Evolutionary conservation across 805 yeast species (phyloP).

Genomic region (Saccharomycopsis amapae): DNA sequence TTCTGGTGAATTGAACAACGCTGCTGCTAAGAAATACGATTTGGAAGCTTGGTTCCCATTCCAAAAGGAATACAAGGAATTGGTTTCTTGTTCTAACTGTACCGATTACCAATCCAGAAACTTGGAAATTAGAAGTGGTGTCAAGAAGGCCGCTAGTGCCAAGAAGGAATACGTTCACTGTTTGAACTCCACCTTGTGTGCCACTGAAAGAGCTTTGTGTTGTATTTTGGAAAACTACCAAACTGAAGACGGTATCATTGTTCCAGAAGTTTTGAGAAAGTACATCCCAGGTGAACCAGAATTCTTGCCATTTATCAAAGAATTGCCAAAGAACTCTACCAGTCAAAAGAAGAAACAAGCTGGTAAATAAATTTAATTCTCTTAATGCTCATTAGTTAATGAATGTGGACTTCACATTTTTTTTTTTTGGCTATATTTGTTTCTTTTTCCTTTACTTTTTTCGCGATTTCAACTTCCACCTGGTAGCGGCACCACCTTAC

Average conservation of each 20-base stretch:
- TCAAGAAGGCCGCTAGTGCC: constrained; percentile 80
- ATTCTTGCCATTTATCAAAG: constrained; percentile 84
- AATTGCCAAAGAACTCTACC: constrained; percentile 89
- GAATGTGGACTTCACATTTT: not conserved
- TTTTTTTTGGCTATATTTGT: too few species aligned
- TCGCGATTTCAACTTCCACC: too few species aligned
- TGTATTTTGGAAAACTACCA: constrained; percentile 97
- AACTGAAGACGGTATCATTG: constrained; percentile 87
- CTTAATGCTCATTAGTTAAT: too few species aligned
- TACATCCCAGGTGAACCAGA: constrained; percentile 99
- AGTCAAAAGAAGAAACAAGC: constrained; percentile 62
- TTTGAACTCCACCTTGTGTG: constrained; percentile 93
- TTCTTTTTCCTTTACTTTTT: too few species aligned
- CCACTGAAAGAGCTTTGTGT: constrained; percentile 97
- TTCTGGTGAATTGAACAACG: constrained; percentile 96
- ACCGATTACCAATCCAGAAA: constrained; percentile 99
- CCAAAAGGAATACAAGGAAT: constrained; percentile 97
- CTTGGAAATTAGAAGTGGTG: constrained; percentile 97
- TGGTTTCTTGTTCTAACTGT: constrained; percentile 98
- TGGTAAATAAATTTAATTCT: constrained; percentile 15
- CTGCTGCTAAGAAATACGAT: constrained; percentile 98
- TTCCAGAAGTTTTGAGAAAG: constrained; percentile 93
- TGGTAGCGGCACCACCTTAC: too few species aligned
- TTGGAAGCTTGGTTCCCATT: constrained; percentile 99
- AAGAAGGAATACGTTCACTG: constrained; percentile 98